Conservation (phyloP, 1,284 basidiomycete genomes). For the Pterula multifida region DNA sequence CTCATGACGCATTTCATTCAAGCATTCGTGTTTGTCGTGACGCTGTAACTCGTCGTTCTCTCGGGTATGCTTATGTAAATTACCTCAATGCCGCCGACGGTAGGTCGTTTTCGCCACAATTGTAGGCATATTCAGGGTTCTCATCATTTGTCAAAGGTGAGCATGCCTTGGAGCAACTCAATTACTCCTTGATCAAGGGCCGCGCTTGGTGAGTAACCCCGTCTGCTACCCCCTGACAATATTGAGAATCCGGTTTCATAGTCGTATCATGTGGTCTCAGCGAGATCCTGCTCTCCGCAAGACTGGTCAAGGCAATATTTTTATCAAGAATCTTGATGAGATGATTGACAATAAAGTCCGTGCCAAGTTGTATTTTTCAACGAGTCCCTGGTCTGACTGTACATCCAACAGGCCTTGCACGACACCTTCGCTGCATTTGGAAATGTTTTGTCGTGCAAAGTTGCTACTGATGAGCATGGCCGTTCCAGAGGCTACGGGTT, state of each 20-base stretch:
- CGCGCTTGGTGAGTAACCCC: conserved; percentile 69
- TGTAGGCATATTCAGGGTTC: conserved; percentile 8
- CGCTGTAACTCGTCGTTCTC: conserved; percentile 97
- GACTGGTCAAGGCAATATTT: conserved; percentile 99
- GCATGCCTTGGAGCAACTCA: conserved; percentile 97
- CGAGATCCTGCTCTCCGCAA: conserved; percentile 98
- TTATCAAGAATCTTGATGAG: conserved; percentile 99
- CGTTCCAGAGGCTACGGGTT: conserved; percentile 96
- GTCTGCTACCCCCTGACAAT: too few relatives aligned
- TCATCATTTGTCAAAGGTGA: conserved; percentile 46
- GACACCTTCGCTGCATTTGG: conserved; percentile 99
- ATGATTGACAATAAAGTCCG: conserved; percentile 95
- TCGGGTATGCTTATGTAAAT: conserved; percentile 99
- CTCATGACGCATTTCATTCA: conserved; percentile 4
- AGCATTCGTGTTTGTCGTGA: conserved; percentile 99
- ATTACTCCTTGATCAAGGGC: conserved; percentile 98
- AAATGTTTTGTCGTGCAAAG: conserved; percentile 98
- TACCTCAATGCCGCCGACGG: conserved; percentile 95
- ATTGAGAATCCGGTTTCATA: conserved; percentile 19
- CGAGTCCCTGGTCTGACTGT: neutral
- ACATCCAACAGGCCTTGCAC: conserved; percentile 77
- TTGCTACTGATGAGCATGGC: conserved; percentile 89
- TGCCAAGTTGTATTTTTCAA: conserved; percentile 1
- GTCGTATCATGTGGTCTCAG: conserved; percentile 99
- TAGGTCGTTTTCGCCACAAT: conserved; percentile 22